Evolutionary conservation across 176 grass and related monocot genomes (phyloP).

Genomic region (Tillandsia leiboldiana): DNA sequence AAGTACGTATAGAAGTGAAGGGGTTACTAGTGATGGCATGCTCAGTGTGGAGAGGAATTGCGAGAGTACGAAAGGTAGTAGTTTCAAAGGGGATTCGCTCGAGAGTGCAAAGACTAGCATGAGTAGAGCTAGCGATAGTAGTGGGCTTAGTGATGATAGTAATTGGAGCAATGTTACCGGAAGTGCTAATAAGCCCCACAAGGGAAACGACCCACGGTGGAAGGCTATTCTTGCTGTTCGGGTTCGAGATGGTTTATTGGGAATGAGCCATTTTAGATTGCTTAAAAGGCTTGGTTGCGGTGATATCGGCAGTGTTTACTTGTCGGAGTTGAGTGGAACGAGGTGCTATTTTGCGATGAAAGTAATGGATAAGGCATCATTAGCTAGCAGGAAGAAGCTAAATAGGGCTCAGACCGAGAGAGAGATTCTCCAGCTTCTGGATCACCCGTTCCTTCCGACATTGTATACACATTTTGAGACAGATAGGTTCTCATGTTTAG

Average conservation of each 20-base stretch:
- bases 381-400: constrained; percentile 82
- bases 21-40: constrained; percentile 29
- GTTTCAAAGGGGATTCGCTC: constrained; percentile 41
- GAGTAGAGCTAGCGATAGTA: constrained; percentile 84
- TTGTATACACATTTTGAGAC: constrained; percentile 93
- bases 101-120: constrained; percentile 91
- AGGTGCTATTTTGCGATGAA: constrained; percentile 97
- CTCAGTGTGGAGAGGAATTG: constrained; percentile 35
- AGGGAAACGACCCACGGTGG: constrained; percentile 86
- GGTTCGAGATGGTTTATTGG: constrained; percentile 48
- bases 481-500: constrained; percentile 76
- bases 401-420: constrained; percentile 88
- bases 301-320: constrained; percentile 89
- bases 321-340: constrained; percentile 86
- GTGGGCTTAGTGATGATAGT: constrained; percentile 77
- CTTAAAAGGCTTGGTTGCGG: constrained; percentile 85
- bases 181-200: constrained; percentile 80
- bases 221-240: constrained; percentile 88
- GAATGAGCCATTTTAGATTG: constrained; percentile 94
- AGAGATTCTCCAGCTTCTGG: constrained; percentile 78
- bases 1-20: constrained; percentile 55
- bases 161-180: constrained; percentile 85
- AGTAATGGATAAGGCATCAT: constrained; percentile 87
- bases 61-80: constrained; percentile 42
- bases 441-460: constrained; percentile 82